These are phyloP conservation scores for Aspergillus terreus DNA, from an alignment of 2,329 filamentous ascomycete genomes.

Conservation along the genomic window DNA sequence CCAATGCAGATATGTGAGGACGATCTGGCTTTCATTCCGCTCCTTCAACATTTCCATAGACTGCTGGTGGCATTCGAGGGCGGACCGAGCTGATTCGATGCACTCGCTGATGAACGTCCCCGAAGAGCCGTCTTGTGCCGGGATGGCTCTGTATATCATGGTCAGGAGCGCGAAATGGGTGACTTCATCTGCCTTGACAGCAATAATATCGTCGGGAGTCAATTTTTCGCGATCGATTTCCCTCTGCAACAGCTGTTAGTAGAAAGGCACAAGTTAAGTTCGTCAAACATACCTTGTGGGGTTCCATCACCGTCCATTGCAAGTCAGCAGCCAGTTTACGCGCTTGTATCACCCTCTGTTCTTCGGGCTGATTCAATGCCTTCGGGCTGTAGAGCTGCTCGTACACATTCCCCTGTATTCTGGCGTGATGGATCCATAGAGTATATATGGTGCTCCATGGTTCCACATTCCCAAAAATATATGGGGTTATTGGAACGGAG, in stretches of 20 bases:
- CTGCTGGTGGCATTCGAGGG: constrained; percentile 31
- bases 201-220: no score
- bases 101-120: constrained; percentile 35
- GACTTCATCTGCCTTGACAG: constrained; percentile 30
- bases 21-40: constrained; percentile 20
- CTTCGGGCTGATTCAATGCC: constrained; percentile 25
- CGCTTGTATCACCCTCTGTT: constrained; percentile 24
- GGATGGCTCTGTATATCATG: constrained; percentile 40
- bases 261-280: no score
- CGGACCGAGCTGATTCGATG: constrained; percentile 33
- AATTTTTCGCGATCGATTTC: no score
- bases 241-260: no score
- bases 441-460: constrained; percentile 48
- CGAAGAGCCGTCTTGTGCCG: constrained; percentile 23
- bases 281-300: constrained; percentile 22
- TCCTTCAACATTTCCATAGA: constrained; percentile 26
- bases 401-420: constrained; percentile 58
- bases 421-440: constrained; percentile 55
- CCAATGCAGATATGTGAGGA: constrained; percentile 36
- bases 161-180: constrained; percentile 35
- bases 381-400: constrained; percentile 50
- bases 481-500: constrained; percentile 38
- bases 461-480: constrained; percentile 11
- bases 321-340: constrained; percentile 26
- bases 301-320: constrained; percentile 24